Conservation (phyloP, 371 early-diverging fungal genomes). For the Rhizopus delemar region DNA sequence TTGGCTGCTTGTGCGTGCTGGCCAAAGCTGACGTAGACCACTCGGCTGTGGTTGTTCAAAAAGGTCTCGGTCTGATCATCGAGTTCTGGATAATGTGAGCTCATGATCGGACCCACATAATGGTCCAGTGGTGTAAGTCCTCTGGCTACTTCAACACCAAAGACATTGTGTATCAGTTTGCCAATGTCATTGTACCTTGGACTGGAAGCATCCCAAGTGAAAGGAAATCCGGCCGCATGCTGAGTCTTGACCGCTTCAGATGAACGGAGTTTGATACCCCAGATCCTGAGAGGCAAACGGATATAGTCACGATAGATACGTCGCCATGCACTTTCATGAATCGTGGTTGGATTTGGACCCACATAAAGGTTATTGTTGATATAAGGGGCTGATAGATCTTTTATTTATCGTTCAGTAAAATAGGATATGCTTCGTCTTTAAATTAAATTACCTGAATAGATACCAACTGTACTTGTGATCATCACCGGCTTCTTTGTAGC, state of each 20-base stretch:
- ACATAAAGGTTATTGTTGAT: slow-evolving; percentile 15
- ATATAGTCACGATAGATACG: slow-evolving; percentile 4
- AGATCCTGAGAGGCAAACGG: not conserved
- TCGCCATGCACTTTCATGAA: slow-evolving; percentile 2
- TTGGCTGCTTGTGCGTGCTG: slow-evolving; percentile 14
- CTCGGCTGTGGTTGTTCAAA: slow-evolving; percentile 18
- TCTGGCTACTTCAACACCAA: slow-evolving; percentile 33
- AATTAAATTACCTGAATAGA: slow-evolving; percentile 6
- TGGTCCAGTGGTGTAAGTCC: slow-evolving; percentile 29
- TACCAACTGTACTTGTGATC: slow-evolving; percentile 10
- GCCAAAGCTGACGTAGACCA: slow-evolving; percentile 43
- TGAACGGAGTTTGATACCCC: not conserved
- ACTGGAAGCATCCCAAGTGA: not conserved
- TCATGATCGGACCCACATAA: slow-evolving; percentile 32
- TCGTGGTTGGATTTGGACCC: slow-evolving; percentile 11
- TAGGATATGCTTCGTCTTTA: not conserved
- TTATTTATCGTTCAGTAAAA: not conserved
- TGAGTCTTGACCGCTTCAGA: not conserved
- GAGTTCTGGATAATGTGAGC: slow-evolving; percentile 20
- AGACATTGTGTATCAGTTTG: slow-evolving; percentile 27
- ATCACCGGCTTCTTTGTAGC: slow-evolving; percentile 7
- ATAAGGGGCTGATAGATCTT: slow-evolving; percentile 22
- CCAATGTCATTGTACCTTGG: slow-evolving; percentile 3
- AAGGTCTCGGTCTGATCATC: slow-evolving; percentile 9
- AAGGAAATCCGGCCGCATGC: not conserved